Evolutionary conservation across 2,329 filamentous ascomycete species (phyloP).

Genomic region (Hypoxylon sp.): DNA sequence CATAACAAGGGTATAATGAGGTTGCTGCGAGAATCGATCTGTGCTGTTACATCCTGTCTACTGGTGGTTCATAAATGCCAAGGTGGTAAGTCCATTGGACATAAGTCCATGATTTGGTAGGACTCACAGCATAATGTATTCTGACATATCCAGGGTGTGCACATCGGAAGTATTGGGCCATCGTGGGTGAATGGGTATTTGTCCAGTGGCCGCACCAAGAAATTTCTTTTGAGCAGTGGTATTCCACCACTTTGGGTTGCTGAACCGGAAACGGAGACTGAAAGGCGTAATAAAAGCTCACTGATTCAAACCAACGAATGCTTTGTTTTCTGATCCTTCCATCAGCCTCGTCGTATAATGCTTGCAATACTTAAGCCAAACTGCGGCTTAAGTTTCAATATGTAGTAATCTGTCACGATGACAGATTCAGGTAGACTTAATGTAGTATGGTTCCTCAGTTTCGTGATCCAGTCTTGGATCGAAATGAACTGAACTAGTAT

Average conservation of each 20-base stretch:
- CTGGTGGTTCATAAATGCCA: slow-evolving; percentile 29
- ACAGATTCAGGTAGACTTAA: slow-evolving; percentile 5
- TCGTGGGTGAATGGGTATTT: slow-evolving; percentile 12
- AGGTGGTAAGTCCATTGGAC: slow-evolving; percentile 29
- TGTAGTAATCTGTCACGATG: slow-evolving; percentile 9
- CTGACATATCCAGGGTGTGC: slow-evolving; percentile 41
- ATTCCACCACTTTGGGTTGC: slow-evolving; percentile 10
- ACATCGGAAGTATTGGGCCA: slow-evolving; percentile 17
- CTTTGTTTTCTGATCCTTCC: not conserved
- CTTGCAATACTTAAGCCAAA: slow-evolving; percentile 13
- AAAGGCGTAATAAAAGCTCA: slow-evolving; percentile 22
- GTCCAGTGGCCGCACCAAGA: slow-evolving; percentile 36
- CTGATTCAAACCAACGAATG: slow-evolving; percentile 13
- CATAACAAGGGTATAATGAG: slow-evolving; percentile 10
- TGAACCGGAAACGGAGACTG: slow-evolving; percentile 4
- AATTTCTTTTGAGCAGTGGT: slow-evolving; percentile 11
- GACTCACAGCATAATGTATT: slow-evolving; percentile 27
- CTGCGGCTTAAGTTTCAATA: slow-evolving; percentile 8
- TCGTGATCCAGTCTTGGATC: slow-evolving; percentile 3
- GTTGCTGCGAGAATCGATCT: slow-evolving; percentile 2
- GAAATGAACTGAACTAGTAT: slow-evolving; percentile 12
- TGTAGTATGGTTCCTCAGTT: slow-evolving; percentile 9
- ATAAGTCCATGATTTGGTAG: slow-evolving; percentile 27
- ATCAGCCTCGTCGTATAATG: slow-evolving; percentile 3
- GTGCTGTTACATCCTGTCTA: slow-evolving; percentile 20